Evolutionary conservation across 2,329 filamentous ascomycete genomes (phyloP), one percentile per base, ranked within the genome.

Genomic region (Hymenoscyphus fraxineus): DNA sequence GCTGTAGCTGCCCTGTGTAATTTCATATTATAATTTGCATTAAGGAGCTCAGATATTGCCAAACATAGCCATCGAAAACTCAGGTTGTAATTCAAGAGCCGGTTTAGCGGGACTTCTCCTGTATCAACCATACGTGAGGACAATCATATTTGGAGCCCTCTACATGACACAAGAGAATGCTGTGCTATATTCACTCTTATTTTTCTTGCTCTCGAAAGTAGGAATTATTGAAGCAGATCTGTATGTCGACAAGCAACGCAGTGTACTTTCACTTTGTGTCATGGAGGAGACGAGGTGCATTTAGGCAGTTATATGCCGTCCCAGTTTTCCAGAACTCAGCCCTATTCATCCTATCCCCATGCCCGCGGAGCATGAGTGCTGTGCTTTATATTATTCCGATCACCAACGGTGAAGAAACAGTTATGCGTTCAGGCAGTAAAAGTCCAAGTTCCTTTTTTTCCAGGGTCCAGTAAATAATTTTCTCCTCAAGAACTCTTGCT

Each of bases 241-340:
- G 22, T 51, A 12, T 51, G 44, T 19, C 44, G n/a, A 27, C n/a
- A 22, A 35, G 44, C 44, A 1, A 3, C 44, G 7, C 19, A 51
- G 22, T n/a, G 15, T 51, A 22, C n/a, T n/a, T 51, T 19, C 19
- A 51, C 19, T 51, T 51, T 51, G 19, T 51, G n/a, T 22, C n/a
- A 22, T 31, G 27, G 54, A 57, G 54, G 54, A 57, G 54, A 57
- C 54, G 54, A 57, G 27, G 13, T 32, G 13, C 54, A 27, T 35
- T 57, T 38, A 57, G 54, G 54, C 54, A 57, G 54, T 57, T 57
- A 13, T 57, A 32, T 57, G 27, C 54, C 27, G 54, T 35, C 27
- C 54, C 54, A 10, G n/a, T 32, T 57, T 57, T 57, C 16, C 27
- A 22, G 19, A 27, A 51, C n/a, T 19, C 44, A 51, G 19, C 19